Percentiles rank a stretch among this genome's conserved stretches.
Conservation (phyloP, 225 moss, liverwort and hornwort species). For the Pleurozium schreberi region DNA sequence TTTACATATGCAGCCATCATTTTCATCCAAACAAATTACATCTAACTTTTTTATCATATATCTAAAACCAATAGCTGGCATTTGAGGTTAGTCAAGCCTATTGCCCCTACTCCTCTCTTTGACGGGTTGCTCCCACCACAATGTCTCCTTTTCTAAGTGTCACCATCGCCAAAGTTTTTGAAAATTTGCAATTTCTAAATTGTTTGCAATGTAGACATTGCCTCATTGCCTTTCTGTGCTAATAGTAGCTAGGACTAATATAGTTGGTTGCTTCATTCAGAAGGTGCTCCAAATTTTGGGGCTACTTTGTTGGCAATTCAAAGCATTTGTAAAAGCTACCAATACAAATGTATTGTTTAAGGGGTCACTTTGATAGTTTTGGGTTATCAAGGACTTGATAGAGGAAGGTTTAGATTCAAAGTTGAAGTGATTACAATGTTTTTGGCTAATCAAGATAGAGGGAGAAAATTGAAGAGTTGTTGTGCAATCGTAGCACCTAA, state of each 20-base stretch:
- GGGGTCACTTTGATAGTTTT: neutral
- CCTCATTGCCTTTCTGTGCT: too few species aligned
- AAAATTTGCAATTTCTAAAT: neutral
- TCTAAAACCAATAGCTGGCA: too few species aligned
- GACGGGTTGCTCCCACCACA: too few species aligned
- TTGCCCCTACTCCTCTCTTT: neutral
- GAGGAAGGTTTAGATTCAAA: neutral
- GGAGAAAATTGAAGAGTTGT: neutral
- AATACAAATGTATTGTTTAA: neutral
- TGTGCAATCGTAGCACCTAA: accelerated
- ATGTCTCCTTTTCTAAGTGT: accelerated
- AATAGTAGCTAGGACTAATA: too few species aligned
- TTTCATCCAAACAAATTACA: too few species aligned
- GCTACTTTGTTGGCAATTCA: neutral
- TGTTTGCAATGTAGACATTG: neutral
- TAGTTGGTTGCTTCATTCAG: neutral
- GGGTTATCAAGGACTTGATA: accelerated
- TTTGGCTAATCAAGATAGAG: too few species aligned
- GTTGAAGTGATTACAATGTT: neutral
- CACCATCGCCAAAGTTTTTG: neutral
- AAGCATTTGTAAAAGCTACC: neutral
- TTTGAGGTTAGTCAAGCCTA: too few species aligned
- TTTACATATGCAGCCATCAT: too few species aligned
- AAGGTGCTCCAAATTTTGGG: neutral
- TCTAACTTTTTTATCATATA: too few species aligned